These are phyloP conservation scores for Candida frijolesensis DNA, from an alignment of 1,139 yeast genomes.

Conservation along the genomic window DNA sequence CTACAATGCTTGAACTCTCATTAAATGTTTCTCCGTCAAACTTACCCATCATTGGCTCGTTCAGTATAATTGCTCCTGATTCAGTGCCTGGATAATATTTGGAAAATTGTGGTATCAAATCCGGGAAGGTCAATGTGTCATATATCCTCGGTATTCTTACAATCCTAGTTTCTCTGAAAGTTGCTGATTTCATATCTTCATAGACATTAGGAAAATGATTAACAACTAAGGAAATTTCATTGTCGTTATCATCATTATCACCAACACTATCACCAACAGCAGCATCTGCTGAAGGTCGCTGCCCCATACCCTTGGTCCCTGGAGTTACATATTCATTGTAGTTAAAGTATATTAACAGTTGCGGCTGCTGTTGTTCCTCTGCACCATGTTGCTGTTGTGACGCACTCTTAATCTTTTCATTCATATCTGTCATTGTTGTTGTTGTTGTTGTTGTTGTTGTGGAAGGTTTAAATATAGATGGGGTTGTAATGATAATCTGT, in stretches of 20 bases:
- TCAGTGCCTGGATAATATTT: conserved; percentile 61
- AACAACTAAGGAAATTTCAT: conserved; percentile 38
- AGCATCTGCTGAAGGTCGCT: conserved; percentile 10
- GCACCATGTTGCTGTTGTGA: neutral
- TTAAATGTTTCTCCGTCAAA: conserved; percentile 51
- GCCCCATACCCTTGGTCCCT: conserved; percentile 18
- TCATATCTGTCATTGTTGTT: conserved; percentile 1
- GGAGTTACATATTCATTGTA: conserved; percentile 61
- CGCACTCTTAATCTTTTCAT: neutral
- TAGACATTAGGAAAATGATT: conserved; percentile 69
- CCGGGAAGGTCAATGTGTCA: conserved; percentile 28
- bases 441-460: neutral
- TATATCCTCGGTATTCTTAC: conserved; percentile 64
- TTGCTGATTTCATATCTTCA: conserved; percentile 26
- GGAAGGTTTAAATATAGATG: neutral
- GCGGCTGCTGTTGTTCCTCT: neutral
- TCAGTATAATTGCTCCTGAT: conserved; percentile 56
- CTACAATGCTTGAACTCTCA: conserved; percentile 54
- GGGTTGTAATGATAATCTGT: neutral
- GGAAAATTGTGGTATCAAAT: conserved; percentile 62
- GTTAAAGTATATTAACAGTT: conserved; percentile 51
- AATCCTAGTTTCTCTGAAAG: conserved; percentile 49
- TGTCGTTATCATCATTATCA: neutral
- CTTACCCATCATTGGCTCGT: conserved; percentile 28
- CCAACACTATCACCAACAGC: no score